phyloP scores from a whole-genome alignment of 2,329 filamentous ascomycete species.

The Colletotrichum eleusines region DNA sequence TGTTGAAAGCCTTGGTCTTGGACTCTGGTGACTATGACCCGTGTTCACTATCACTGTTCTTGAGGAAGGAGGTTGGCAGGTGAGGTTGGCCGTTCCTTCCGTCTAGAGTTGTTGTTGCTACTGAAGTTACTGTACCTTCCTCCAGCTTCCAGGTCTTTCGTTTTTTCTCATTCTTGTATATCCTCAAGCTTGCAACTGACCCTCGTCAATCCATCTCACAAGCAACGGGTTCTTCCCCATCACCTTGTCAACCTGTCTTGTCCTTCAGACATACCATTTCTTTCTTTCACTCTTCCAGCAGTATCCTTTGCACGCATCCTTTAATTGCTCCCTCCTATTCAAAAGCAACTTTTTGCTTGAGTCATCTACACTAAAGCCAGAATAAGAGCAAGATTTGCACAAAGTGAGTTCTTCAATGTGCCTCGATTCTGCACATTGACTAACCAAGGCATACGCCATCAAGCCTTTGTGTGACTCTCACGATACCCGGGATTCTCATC shows the following conservation, averaged over 20 bases:
- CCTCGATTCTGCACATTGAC: background rate
- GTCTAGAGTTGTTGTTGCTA: background rate
- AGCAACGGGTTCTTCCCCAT: background rate
- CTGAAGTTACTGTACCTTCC: background rate
- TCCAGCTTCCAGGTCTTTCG: background rate
- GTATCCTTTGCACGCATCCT: background rate
- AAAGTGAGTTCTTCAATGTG: background rate
- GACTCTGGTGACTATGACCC: background rate
- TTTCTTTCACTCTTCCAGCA: background rate
- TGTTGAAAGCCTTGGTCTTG: background rate
- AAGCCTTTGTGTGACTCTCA: background rate
- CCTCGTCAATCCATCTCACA: background rate
- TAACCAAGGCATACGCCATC: background rate
- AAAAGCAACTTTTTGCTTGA: background rate
- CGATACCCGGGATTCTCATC: background rate
- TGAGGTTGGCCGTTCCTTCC: background rate
- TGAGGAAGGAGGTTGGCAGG: background rate
- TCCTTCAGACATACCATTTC: background rate
- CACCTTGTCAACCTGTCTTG: background rate
- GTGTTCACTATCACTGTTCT: background rate
- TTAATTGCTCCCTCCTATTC: background rate
- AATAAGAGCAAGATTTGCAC: background rate
- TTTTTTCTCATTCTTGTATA: background rate
- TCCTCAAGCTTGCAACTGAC: background rate
- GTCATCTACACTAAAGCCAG: background rate